Percentiles rank a stretch among this genome's conserved stretches.
Conservation (phyloP, 2,329 filamentous ascomycete genomes). For the Verticillium longisporum region DNA sequence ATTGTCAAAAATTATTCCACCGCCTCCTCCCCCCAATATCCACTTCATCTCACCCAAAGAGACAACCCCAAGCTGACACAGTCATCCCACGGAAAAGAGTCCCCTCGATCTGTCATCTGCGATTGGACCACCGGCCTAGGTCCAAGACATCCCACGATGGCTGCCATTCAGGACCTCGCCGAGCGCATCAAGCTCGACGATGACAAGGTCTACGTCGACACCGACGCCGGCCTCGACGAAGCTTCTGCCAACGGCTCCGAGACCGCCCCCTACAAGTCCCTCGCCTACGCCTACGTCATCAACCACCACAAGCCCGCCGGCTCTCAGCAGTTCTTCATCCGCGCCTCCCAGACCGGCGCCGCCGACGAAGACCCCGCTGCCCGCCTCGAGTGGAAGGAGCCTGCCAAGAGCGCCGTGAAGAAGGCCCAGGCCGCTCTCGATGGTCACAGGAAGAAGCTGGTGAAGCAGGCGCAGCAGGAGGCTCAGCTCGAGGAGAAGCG, state of each 20-base stretch:
- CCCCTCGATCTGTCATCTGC: not conserved
- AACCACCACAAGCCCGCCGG: slow-evolving; percentile 48
- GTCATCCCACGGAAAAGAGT: not conserved
- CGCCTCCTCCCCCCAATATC: not conserved
- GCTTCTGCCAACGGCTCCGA: slow-evolving; percentile 61
- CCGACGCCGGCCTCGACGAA: slow-evolving; percentile 70
- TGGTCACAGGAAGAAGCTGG: slow-evolving; percentile 75
- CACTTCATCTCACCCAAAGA: not conserved
- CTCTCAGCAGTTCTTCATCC: slow-evolving; percentile 54
- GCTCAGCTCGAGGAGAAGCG: slow-evolving; percentile 67
- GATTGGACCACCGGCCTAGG: not conserved
- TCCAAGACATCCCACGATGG: slow-evolving; percentile 22
- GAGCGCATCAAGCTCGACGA: slow-evolving; percentile 38
- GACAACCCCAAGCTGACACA: not conserved
- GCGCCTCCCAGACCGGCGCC: slow-evolving; percentile 58
- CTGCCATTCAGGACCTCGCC: slow-evolving; percentile 41
- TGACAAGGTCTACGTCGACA: slow-evolving; percentile 66
- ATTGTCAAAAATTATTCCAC: not conserved
- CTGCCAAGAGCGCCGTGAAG: slow-evolving; percentile 78
- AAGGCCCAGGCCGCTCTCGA: slow-evolving; percentile 73
- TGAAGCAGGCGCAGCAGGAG: slow-evolving; percentile 67
- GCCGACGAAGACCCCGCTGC: slow-evolving; percentile 57
- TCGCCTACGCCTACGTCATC: slow-evolving; percentile 71
- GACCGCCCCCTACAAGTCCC: slow-evolving; percentile 71
- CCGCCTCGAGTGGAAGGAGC: slow-evolving; percentile 70